phyloP scores from a whole-genome alignment of 768 basidiomycete genomes.

The Xanthoconium stramineum region DNA sequence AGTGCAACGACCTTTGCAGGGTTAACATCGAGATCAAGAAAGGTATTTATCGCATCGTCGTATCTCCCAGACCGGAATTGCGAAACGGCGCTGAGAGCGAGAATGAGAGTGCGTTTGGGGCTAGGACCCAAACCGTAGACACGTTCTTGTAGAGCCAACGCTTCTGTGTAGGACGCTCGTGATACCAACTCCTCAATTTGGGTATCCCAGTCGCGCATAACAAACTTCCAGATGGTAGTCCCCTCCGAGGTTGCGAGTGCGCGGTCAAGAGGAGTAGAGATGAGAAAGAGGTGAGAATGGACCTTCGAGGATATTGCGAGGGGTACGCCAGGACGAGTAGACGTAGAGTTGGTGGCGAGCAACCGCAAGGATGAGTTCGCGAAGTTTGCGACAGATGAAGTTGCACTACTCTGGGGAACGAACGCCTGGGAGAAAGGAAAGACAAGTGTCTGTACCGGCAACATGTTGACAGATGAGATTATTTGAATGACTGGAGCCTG shows the following conservation, averaged over 20 bases:
- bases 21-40: conserved; percentile 85
- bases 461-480: conserved; percentile 64
- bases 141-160: conserved; percentile 70
- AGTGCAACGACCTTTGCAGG: conserved; percentile 92
- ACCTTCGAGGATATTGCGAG: neutral
- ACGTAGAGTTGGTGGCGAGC: conserved; percentile 37
- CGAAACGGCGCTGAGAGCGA: conserved; percentile 73
- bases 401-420: conserved; percentile 11
- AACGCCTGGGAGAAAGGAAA: conserved; percentile 54
- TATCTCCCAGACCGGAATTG: conserved; percentile 69
- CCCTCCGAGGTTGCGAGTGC: conserved; percentile 64
- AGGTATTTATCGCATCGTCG: conserved; percentile 79
- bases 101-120: conserved; percentile 51
- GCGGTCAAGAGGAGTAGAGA: conserved; percentile 76
- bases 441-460: conserved; percentile 55
- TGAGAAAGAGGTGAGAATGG: conserved; percentile 49
- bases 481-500: conserved; percentile 66
- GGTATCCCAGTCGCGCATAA: conserved; percentile 69
- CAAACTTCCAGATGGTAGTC: conserved; percentile 72
- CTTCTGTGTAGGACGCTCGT: conserved; percentile 68
- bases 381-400: conserved; percentile 22
- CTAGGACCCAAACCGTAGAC: conserved; percentile 11
- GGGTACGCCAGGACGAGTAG: conserved; percentile 46
- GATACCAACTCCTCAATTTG: conserved; percentile 83
- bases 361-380: conserved; percentile 55